These are phyloP conservation scores for Ogataea nakhonphanomensis DNA, from an alignment of 805 yeast genomes.

Conservation along the genomic window DNA sequence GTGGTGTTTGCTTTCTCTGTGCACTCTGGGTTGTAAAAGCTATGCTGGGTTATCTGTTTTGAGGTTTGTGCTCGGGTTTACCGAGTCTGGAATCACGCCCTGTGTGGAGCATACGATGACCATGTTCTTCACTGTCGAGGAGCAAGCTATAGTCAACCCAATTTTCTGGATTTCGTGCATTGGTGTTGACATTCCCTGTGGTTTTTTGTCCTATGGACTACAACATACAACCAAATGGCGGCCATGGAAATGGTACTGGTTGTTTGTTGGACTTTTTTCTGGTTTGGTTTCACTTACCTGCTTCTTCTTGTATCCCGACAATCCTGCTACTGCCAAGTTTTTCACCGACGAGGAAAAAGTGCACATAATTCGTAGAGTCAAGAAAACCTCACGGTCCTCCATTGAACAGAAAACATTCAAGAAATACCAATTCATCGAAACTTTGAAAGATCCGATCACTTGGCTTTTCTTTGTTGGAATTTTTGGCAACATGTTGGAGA, in stretches of 20 bases:
- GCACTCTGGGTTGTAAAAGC: conserved; percentile 13
- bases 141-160: conserved; percentile 45
- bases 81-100: conserved; percentile 30
- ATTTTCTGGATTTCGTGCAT: conserved; percentile 46
- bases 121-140: conserved; percentile 44
- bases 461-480: conserved; percentile 38
- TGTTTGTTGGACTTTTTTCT: conserved; percentile 51
- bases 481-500: conserved; percentile 22
- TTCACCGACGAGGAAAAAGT: conserved; percentile 36
- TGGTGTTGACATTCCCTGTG: conserved; percentile 42
- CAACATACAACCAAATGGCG: conserved; percentile 16
- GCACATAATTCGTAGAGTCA: conserved; percentile 32
- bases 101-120: conserved; percentile 25
- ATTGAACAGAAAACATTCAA: conserved; percentile 29
- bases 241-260: conserved; percentile 48
- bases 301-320: conserved; percentile 48
- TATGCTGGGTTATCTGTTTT: conserved; percentile 35
- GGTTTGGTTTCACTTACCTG: conserved; percentile 33
- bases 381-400: conserved; percentile 25
- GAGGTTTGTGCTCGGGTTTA: conserved; percentile 36
- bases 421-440: conserved; percentile 27
- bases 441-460: conserved; percentile 34
- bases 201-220: conserved; percentile 26
- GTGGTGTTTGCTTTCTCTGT: conserved; percentile 8
- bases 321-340: conserved; percentile 51